Evolutionary conservation across 2,329 filamentous ascomycete species (phyloP), one percentile per base, ranked within the genome.

Genomic region (Aspergillus sp.): DNA sequence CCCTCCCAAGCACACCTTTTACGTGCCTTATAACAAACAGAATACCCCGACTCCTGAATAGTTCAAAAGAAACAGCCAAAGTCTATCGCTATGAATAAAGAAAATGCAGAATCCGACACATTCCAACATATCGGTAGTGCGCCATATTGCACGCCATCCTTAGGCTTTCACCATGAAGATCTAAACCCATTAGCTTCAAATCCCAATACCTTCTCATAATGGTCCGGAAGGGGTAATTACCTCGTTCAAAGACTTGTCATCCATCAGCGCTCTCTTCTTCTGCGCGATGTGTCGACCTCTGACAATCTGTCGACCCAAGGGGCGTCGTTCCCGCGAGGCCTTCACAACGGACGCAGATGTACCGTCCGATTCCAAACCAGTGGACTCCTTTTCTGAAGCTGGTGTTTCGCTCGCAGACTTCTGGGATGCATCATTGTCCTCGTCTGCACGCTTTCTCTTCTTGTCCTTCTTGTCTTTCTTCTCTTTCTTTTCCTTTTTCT

Each of bases 231-330:
- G 44, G n/a, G 22, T 24, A 50, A 76, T 70, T 75, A 92, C 89
- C 84, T 96, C 91, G 69, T 92, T 93, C 65, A 97, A 73, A 13
- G 91, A 89, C 65, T 87, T 85, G 45, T 86, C 81, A 70, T 96
- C 89, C 76, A 90, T 82, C 53, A 91, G 82, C 2, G 92, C 91
- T 76, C 87, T 83, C 63, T 85, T 86, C 78, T 97, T 97, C 63
- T 94, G 89, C 51, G 87, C 87, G 64, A 97, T 96, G 71, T 92
- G 90, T 54, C 90, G 82, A 60, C 89, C 85, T 57, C 93, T 80
- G 44, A 92, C 84, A 50, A 88, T 82, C 68, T 92, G 89, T 58
- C 90, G 82, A 45, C 81, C 84, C 22, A 80, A 77, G 17, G 72
- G 72, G 33, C 60, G 65, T 40, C 55, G 79, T 74, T 68, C 72